phyloP scores from a whole-genome alignment of 1,284 basidiomycete species.

The Ustilago esculenta region DNA sequence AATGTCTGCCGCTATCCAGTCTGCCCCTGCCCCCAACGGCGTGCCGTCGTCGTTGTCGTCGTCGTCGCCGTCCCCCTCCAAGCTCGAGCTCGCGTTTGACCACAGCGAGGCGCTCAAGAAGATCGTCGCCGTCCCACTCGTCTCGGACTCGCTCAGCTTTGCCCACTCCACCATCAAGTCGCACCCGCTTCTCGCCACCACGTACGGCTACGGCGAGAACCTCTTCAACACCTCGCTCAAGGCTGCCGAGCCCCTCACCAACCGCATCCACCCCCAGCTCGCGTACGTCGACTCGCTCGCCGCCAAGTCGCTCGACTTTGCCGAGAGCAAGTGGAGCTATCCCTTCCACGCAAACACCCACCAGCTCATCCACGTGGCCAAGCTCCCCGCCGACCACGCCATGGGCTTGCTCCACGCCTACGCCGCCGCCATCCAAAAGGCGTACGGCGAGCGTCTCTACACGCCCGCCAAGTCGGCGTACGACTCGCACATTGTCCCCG shows the following conservation, averaged over 20 bases:
- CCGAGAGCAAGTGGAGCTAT: constrained; percentile 63
- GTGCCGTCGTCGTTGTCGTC: constrained; percentile 33
- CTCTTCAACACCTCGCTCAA: constrained; percentile 51
- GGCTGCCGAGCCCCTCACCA: constrained; percentile 57
- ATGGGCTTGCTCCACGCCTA: constrained; percentile 45
- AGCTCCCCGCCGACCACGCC: constrained; percentile 55
- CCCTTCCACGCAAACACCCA: constrained; percentile 63
- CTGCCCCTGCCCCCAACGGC: constrained; percentile 37
- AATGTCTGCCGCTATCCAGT: constrained; percentile 51
- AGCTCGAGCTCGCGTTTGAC: constrained; percentile 43
- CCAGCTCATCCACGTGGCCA: constrained; percentile 53
- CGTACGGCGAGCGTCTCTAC: constrained; percentile 59
- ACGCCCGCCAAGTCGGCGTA: constrained; percentile 57
- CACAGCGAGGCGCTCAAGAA: constrained; percentile 55
- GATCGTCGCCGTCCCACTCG: constrained; percentile 56
- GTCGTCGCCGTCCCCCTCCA: no score
- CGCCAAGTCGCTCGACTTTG: constrained; percentile 60
- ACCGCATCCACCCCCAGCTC: constrained; percentile 60
- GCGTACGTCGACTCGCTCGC: constrained; percentile 55
- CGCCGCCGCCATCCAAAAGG: constrained; percentile 44
- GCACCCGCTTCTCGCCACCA: constrained; percentile 54
- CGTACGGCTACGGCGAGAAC: constrained; percentile 55
- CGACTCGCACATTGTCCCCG: constrained; percentile 54
- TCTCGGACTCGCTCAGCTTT: constrained; percentile 56
- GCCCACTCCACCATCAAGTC: constrained; percentile 59